phyloP scores from a whole-genome alignment of 352 stramenopile species.

The Phytophthora tentaculata region DNA sequence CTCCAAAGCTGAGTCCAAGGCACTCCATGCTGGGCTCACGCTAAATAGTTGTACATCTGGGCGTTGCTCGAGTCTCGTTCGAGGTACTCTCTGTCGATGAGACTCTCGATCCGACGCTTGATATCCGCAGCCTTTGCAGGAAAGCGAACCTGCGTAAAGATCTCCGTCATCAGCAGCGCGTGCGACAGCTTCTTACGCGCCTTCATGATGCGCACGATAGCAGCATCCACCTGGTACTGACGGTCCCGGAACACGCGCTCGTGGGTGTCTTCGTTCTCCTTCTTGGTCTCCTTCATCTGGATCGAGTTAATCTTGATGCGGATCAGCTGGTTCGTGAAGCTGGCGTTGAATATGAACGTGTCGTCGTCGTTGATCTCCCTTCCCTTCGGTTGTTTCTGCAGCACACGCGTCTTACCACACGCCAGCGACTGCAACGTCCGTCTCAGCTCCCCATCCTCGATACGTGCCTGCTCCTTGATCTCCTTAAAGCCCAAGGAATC shows the following conservation, averaged over 20 bases:
- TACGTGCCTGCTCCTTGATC: slow-evolving; percentile 87
- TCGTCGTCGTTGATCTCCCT: slow-evolving; percentile 89
- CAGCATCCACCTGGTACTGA: slow-evolving; percentile 95
- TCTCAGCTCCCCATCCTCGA: slow-evolving; percentile 91
- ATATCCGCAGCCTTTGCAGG: slow-evolving; percentile 82
- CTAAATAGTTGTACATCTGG: slow-evolving; percentile 91
- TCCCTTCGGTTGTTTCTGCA: slow-evolving; percentile 88
- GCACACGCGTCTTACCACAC: slow-evolving; percentile 89
- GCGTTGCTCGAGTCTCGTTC: slow-evolving; percentile 81
- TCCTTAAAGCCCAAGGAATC: slow-evolving; percentile 82
- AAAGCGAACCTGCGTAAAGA: slow-evolving; percentile 95
- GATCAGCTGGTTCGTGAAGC: slow-evolving; percentile 88
- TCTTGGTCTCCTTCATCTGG: slow-evolving; percentile 94
- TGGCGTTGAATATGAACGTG: slow-evolving; percentile 86
- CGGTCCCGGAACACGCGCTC: slow-evolving; percentile 94
- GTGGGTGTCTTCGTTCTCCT: slow-evolving; percentile 94
- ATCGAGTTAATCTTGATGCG: slow-evolving; percentile 96
- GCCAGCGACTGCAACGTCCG: slow-evolving; percentile 91
- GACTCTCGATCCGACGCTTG: slow-evolving; percentile 90
- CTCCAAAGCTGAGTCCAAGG: slow-evolving; percentile 17
- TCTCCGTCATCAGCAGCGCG: slow-evolving; percentile 95
- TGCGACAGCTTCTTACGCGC: slow-evolving; percentile 96
- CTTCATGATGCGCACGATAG: slow-evolving; percentile 99
- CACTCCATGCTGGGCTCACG: slow-evolving; percentile 42
- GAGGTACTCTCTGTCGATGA: slow-evolving; percentile 91